Base-by-base conservation (phyloP, 495 filamentous ascomycete genomes). In the Aspergillus asperescens region DNA sequence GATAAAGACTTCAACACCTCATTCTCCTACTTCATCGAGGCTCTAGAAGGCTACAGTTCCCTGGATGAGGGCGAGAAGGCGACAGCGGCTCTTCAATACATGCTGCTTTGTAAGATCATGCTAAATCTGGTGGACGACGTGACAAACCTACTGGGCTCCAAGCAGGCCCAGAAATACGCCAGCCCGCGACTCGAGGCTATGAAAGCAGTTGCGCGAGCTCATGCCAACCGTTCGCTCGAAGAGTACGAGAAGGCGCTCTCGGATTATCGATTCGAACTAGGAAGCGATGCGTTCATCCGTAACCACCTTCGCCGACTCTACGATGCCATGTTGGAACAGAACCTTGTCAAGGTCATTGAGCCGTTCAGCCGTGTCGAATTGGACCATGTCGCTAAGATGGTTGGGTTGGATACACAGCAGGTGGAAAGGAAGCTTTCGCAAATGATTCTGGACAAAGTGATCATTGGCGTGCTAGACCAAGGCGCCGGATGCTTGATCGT, bases 101-200 rank as follows among this genome's bases (percentile, higher is more conserved):
- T 99, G 94, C 79, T 99, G 28, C 83, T 99, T 24, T 97, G 93
- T 80, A 96, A 97, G 78, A 94, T 99, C 75, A 97, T 99, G 93
- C 78, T 96, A 56, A 99, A 99, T 74, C 74, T 92, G 27, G 89
- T 82, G 56, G 90, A 96, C 75, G 93, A 99, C 72, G 92, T 99
- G 64, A 91, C 90, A 71, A 79, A 83, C 62, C 77, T 98, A 48
- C 86, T 97, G 81, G 83, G 85, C 13, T 90, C 87, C 39, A 98
- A 98, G 78, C 89, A 95, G 67, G 93, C 93, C 25, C 81, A 90
- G 61, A 93, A 94, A 72, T 96, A 97, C 68, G 91, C 92, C 20
- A 91, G 90, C 48, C 84, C 88, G 69, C 89, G 88, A 55, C 81
- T 98, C 55, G 93, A 98, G 70, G 93, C 93, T 35, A 98, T 98